Conservation (phyloP, 768 basidiomycete species). For the button mushroom (Agaricus bisporus) region DNA sequence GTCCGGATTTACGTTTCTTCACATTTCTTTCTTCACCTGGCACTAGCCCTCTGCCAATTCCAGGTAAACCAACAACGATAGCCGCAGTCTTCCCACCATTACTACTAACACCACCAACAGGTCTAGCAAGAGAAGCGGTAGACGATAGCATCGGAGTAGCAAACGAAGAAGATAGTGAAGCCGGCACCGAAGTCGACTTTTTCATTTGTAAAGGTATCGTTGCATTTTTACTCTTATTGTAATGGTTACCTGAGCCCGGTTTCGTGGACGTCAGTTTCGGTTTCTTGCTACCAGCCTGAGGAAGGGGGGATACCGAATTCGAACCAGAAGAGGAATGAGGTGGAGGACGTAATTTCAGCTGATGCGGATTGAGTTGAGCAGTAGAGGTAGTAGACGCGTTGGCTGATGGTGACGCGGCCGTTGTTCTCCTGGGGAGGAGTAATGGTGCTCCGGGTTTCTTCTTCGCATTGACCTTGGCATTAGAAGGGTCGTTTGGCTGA, state of each 20-base stretch:
- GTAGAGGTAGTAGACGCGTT: neutral
- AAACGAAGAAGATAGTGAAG: slow-evolving; percentile 63
- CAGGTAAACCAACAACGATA: slow-evolving; percentile 1
- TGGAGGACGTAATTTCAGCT: neutral
- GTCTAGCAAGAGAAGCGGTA: slow-evolving; percentile 68
- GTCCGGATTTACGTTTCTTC: slow-evolving; percentile 1
- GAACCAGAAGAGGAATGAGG: too few relatives aligned
- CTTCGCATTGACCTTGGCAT: neutral
- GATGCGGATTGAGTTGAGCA: neutral
- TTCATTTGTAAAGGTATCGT: slow-evolving; percentile 24
- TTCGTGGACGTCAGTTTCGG: neutral
- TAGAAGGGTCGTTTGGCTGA: neutral
- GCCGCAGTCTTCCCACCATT: slow-evolving; percentile 1
- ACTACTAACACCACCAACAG: slow-evolving; percentile 15
- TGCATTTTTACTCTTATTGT: slow-evolving; percentile 21
- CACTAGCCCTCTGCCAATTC: neutral
- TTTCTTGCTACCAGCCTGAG: too few relatives aligned
- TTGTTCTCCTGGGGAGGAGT: slow-evolving; percentile 9
- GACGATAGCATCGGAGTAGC: slow-evolving; percentile 70
- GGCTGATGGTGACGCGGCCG: neutral
- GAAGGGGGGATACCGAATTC: too few relatives aligned
- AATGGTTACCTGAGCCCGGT: neutral
- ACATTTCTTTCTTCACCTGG: neutral
- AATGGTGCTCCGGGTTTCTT: slow-evolving; percentile 1
- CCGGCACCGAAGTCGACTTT: slow-evolving; percentile 66